phyloP scores from a whole-genome alignment of 2,329 filamentous ascomycete genomes.

The Ciborinia camelliae region DNA sequence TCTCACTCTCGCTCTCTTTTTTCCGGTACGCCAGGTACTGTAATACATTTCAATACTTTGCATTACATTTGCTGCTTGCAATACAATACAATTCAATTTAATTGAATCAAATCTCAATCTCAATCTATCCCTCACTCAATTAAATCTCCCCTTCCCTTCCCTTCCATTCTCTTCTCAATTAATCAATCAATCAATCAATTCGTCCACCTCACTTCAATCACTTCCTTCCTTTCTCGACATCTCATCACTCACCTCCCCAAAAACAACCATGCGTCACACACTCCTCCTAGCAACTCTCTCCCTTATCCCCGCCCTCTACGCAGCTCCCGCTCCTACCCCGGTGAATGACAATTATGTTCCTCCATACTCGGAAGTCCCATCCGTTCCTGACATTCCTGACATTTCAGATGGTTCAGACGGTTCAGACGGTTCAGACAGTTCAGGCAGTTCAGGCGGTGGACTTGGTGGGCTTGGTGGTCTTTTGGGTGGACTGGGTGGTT shows the following conservation, averaged over 20 bases:
- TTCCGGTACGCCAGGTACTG: neutral
- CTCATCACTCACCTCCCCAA: neutral
- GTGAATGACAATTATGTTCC: neutral
- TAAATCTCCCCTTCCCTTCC: too few relatives aligned
- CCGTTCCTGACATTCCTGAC: neutral
- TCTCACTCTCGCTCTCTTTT: too few relatives aligned
- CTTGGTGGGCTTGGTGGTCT: neutral
- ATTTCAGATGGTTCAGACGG: neutral
- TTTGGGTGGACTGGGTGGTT: neutral
- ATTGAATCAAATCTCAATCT: neutral
- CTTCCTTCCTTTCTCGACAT: too few relatives aligned
- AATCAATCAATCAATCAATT: neutral
- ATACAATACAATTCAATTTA: neutral
- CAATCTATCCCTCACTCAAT: too few relatives aligned
- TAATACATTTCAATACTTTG: neutral
- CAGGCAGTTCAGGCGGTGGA: neutral
- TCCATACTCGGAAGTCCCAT: neutral
- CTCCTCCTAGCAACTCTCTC: neutral
- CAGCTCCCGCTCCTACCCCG: neutral
- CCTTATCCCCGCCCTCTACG: neutral
- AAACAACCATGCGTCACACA: slow-evolving; percentile 4
- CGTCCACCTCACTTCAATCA: neutral
- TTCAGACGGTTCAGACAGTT: neutral
- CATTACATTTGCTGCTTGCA: neutral
- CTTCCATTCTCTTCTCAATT: too few relatives aligned